These are phyloP conservation scores for Cenchrus fungigraminus DNA, from an alignment of 176 grass and related monocot genomes.

Conservation along the genomic window DNA sequence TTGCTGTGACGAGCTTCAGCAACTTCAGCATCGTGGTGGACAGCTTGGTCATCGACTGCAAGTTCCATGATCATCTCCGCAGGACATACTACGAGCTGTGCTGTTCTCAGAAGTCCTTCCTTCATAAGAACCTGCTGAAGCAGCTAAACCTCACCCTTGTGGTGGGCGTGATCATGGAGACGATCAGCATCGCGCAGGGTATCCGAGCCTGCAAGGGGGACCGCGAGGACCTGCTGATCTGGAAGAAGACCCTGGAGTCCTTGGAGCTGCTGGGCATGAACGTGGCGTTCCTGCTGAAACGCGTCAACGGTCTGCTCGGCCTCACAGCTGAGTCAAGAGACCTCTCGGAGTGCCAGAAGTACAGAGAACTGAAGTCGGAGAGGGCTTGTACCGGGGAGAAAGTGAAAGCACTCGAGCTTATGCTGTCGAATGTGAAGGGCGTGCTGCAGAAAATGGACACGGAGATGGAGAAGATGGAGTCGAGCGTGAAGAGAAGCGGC, in stretches of 20 bases:
- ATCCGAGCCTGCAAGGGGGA: slow-evolving; percentile 29
- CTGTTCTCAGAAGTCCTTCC: slow-evolving; percentile 40
- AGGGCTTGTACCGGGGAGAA: neutral
- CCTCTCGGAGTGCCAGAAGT: slow-evolving; percentile 3
- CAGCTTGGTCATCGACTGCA: slow-evolving; percentile 44
- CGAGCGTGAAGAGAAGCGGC: neutral
- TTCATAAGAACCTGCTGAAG: slow-evolving; percentile 47
- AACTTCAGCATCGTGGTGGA: slow-evolving; percentile 49
- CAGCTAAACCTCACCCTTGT: slow-evolving; percentile 34
- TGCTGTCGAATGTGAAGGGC: slow-evolving; percentile 32
- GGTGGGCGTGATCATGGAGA: slow-evolving; percentile 54
- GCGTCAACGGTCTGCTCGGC: slow-evolving; percentile 2
- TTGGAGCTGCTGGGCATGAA: slow-evolving; percentile 52
- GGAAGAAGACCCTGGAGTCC: slow-evolving; percentile 53
- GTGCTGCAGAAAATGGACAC: slow-evolving; percentile 28
- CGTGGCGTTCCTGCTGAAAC: slow-evolving; percentile 35
- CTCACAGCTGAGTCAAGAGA: neutral
- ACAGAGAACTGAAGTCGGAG: slow-evolving; percentile 15
- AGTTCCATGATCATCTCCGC: slow-evolving; percentile 20
- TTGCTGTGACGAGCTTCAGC: neutral
- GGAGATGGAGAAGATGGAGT: slow-evolving; percentile 46
- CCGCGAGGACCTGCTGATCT: slow-evolving; percentile 25
- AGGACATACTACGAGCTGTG: slow-evolving; percentile 54
- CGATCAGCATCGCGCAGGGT: slow-evolving; percentile 34
- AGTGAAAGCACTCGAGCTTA: slow-evolving; percentile 34